Evolutionary conservation across 1,139 yeast species (phyloP).

Genomic region (Pichia sp.): DNA sequence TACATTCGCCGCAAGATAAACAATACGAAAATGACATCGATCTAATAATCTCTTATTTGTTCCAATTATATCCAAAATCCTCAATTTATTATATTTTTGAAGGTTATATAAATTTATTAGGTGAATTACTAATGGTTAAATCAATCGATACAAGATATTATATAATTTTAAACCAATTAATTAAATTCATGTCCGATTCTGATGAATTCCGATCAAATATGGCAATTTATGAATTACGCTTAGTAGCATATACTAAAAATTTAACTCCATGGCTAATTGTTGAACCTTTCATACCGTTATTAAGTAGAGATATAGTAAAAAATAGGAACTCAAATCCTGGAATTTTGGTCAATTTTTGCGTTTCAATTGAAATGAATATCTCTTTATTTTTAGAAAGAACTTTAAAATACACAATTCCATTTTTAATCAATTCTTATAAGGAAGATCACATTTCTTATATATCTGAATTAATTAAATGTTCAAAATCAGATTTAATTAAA

Average conservation of each 20-base stretch:
- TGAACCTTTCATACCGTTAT: slow-evolving; percentile 70
- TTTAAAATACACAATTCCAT: slow-evolving; percentile 71
- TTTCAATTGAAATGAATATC: slow-evolving; percentile 55
- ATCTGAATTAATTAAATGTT: slow-evolving; percentile 25
- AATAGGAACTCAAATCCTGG: slow-evolving; percentile 42
- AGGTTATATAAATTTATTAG: slow-evolving; percentile 54
- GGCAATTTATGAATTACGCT: slow-evolving; percentile 52
- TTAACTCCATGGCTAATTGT: slow-evolving; percentile 64
- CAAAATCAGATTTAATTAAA: slow-evolving; percentile 25
- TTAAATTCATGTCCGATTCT: slow-evolving; percentile 53
- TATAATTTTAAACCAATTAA: slow-evolving; percentile 50
- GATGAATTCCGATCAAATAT: slow-evolving; percentile 59
- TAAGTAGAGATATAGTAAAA: slow-evolving; percentile 62
- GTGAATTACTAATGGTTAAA: slow-evolving; percentile 51
- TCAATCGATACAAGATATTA: slow-evolving; percentile 56
- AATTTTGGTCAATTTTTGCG: slow-evolving; percentile 55
- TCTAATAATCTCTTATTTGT: slow-evolving; percentile 32
- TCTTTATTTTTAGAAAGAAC: slow-evolving; percentile 63
- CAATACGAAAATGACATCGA: slow-evolving; percentile 35
- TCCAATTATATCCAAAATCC: slow-evolving; percentile 32
- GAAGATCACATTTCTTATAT: slow-evolving; percentile 57
- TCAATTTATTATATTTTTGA: slow-evolving; percentile 45
- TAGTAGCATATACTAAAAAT: slow-evolving; percentile 36
- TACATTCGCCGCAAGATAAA: slow-evolving; percentile 33
- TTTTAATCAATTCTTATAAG: slow-evolving; percentile 38